phyloP scores from a whole-genome alignment of 108 stramenopile species.

The Seminavis robusta region DNA sequence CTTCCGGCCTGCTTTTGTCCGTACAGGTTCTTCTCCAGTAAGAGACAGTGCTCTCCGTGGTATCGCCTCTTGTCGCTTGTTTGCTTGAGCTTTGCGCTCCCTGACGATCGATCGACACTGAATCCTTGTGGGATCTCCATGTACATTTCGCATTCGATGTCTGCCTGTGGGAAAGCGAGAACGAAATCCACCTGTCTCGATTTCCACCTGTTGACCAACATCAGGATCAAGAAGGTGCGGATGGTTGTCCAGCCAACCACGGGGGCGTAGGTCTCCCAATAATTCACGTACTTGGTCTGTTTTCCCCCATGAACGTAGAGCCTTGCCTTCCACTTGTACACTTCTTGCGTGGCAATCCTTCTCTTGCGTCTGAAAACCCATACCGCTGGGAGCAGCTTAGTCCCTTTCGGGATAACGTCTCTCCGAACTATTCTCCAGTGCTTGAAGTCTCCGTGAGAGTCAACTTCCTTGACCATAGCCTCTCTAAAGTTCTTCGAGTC shows the following conservation, averaged over 20 bases:
- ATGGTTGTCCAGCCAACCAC: constrained; percentile 18
- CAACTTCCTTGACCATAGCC: constrained; percentile 21
- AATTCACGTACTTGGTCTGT: constrained; percentile 21
- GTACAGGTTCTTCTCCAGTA: constrained; percentile 29
- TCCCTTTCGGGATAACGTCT: constrained; percentile 5
- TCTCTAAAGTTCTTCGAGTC: constrained; percentile 19
- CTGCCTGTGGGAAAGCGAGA: constrained; percentile 21
- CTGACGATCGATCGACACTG: no score
- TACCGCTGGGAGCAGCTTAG: constrained; percentile 3
- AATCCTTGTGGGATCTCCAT: constrained; percentile 23
- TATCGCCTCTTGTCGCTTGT: no score
- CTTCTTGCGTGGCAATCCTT: constrained; percentile 7
- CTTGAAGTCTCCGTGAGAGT: constrained; percentile 4
- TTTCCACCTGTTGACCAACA: neutral
- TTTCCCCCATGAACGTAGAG: constrained; percentile 23
- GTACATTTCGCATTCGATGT: constrained; percentile 19
- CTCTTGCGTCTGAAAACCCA: constrained; percentile 27
- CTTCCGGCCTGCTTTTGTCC: constrained; percentile 37
- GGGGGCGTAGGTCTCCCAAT: constrained; percentile 6
- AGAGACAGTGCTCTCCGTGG: constrained; percentile 27
- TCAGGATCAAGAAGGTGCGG: neutral
- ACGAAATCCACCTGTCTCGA: constrained; percentile 22
- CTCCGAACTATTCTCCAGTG: constrained; percentile 13
- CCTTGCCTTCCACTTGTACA: constrained; percentile 21
- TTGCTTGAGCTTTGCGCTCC: no score